Evolutionary conservation across 2,329 filamentous ascomycete species (phyloP).

Genomic region (Diplocarpon mali): DNA sequence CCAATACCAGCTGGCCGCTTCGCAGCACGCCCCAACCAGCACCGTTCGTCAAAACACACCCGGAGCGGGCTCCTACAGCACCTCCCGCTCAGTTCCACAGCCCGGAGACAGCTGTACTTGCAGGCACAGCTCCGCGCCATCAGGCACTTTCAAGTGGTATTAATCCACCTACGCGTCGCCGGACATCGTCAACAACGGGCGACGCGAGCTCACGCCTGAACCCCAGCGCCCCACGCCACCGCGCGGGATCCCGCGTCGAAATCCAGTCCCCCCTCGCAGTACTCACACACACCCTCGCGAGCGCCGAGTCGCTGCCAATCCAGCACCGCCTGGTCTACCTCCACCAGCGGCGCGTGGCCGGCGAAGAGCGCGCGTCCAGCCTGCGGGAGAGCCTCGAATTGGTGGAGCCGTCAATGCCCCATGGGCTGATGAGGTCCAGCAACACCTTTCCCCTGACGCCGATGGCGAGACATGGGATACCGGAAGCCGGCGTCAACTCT

Average conservation of each 20-base stretch:
- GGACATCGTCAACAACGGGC: no score
- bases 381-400: background rate
- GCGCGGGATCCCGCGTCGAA: background rate
- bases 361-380: background rate
- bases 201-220: background rate
- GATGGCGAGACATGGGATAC: no score
- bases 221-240: background rate
- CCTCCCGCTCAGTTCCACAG: background rate
- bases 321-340: no score
- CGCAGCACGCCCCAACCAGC: background rate
- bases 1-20: conserved; percentile 3
- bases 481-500: no score
- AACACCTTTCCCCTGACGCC: no score
- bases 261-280: background rate
- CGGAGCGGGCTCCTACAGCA: background rate
- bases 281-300: background rate
- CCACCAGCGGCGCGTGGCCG: background rate
- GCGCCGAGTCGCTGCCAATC: background rate
- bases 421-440: no score
- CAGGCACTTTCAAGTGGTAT: background rate
- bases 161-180: background rate
- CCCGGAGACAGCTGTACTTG: background rate
- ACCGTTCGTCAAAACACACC: background rate
- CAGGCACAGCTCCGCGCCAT: no score
- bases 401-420: no score